Conservation (phyloP, 179 eudicot genomes). For the Patellifolia procumbens region DNA sequence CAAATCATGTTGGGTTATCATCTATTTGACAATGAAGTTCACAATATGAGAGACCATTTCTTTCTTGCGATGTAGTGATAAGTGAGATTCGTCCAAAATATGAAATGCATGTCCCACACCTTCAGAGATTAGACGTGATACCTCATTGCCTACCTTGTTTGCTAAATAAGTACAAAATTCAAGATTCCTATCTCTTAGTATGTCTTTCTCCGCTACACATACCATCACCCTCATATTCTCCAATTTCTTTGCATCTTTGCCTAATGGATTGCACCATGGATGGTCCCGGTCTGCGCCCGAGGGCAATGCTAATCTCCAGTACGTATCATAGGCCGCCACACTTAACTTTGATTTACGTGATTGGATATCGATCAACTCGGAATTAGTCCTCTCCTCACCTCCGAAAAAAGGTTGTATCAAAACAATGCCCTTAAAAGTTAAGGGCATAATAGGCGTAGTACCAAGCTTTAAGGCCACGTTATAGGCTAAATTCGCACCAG, state of each 20-base stretch:
- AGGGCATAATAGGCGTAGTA: neutral
- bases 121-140: slow-evolving; percentile 37
- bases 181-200: slow-evolving; percentile 64
- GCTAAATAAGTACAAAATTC: slow-evolving; percentile 49
- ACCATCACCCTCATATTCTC: slow-evolving; percentile 39
- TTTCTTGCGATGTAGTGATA: slow-evolving; percentile 37
- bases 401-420: slow-evolving; percentile 79
- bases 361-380: slow-evolving; percentile 44
- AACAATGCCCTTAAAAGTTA: slow-evolving; percentile 43
- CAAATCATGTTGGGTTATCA: neutral
- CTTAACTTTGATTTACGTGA: slow-evolving; percentile 46
- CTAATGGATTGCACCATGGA: slow-evolving; percentile 64
- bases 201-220: slow-evolving; percentile 58
- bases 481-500: slow-evolving; percentile 65
- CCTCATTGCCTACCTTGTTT: slow-evolving; percentile 39
- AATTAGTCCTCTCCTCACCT: slow-evolving; percentile 63
- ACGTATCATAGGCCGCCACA: slow-evolving; percentile 45
- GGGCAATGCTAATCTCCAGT: slow-evolving; percentile 69
- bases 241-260: slow-evolving; percentile 25
- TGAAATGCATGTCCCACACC: slow-evolving; percentile 87
- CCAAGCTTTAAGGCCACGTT: slow-evolving; percentile 37
- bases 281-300: slow-evolving; percentile 58
- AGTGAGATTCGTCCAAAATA: slow-evolving; percentile 52
- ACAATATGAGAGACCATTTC: slow-evolving; percentile 54
- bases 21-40: slow-evolving; percentile 29